Percentiles rank a stretch among this genome's conserved stretches.
phyloP scores from a whole-genome alignment of 129 eudicot genomes.

The Oenanthe sinensis region DNA sequence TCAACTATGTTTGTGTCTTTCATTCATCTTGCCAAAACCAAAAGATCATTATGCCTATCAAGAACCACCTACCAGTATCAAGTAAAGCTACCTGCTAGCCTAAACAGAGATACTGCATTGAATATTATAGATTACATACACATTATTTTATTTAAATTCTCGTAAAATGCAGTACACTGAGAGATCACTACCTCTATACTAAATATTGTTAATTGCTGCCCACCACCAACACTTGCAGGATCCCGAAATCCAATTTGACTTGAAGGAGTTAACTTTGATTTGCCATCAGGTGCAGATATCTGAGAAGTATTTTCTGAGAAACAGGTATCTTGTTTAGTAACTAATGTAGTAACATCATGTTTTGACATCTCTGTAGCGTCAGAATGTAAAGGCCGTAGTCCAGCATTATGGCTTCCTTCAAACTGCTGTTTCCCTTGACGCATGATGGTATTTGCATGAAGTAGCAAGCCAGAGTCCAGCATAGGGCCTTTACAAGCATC shows the following conservation, averaged over 20 bases:
- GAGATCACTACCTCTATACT: slow-evolving; percentile 63
- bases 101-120: no score
- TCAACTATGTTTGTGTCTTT: no score
- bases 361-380: slow-evolving; percentile 11
- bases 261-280: slow-evolving; percentile 64
- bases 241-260: slow-evolving; percentile 91
- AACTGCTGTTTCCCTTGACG: slow-evolving; percentile 20
- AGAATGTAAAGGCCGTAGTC: slow-evolving; percentile 17
- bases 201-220: slow-evolving; percentile 85
- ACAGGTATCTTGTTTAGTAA: slow-evolving; percentile 16
- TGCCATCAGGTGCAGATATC: slow-evolving; percentile 80
- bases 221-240: slow-evolving; percentile 82
- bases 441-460: slow-evolving; percentile 11
- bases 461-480: slow-evolving; percentile 18
- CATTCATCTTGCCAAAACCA: no score
- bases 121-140: no score
- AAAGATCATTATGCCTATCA: no score
- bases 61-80: no score
- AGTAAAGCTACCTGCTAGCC: no score
- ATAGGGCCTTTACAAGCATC: slow-evolving; percentile 12
- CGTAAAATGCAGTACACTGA: not conserved
- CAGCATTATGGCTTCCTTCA: slow-evolving; percentile 26
- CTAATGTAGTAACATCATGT: slow-evolving; percentile 13
- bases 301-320: slow-evolving; percentile 61
- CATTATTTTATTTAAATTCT: not conserved